Conservation (phyloP, 495 filamentous ascomycete genomes). For the Halenospora varia region DNA sequence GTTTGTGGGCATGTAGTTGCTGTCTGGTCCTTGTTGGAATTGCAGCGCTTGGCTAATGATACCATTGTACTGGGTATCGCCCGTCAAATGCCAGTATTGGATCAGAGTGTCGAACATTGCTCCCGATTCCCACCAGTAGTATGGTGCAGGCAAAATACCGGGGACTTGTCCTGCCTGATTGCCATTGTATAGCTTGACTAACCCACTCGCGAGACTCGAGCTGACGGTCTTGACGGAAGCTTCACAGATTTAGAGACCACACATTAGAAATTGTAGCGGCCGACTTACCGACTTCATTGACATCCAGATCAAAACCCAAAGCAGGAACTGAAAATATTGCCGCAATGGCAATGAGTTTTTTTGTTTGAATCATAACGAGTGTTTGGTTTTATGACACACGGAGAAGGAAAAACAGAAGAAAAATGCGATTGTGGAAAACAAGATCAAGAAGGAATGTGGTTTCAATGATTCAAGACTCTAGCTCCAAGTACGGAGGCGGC, state of each 20-base stretch:
- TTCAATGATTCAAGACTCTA: too few species aligned
- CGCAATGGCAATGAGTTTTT: not conserved
- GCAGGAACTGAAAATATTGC: not conserved
- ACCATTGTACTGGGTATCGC: constrained; percentile 63
- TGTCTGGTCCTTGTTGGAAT: constrained; percentile 57
- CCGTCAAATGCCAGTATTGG: constrained; percentile 72
- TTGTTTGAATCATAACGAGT: not conserved
- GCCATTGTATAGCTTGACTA: constrained; percentile 60
- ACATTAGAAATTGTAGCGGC: not conserved
- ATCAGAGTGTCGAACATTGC: constrained; percentile 68
- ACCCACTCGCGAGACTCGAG: constrained; percentile 51
- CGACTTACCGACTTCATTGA: not conserved
- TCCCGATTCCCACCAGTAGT: constrained; percentile 69
- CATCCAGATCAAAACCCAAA: not conserved
- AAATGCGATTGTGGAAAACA: too few species aligned
- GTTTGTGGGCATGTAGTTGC: constrained; percentile 65
- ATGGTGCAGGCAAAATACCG: constrained; percentile 54
- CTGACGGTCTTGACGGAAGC: constrained; percentile 58
- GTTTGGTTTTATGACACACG: too few species aligned
- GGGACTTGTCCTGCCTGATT: constrained; percentile 55
- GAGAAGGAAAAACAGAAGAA: too few species aligned
- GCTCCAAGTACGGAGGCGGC: too few species aligned
- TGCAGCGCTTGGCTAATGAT: constrained; percentile 56
- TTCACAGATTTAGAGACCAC: constrained; percentile 14
- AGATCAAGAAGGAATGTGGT: too few species aligned